These are phyloP conservation scores for Dysphania ambrosioides DNA, from an alignment of 148 eudicot species.

Conservation along the genomic window DNA sequence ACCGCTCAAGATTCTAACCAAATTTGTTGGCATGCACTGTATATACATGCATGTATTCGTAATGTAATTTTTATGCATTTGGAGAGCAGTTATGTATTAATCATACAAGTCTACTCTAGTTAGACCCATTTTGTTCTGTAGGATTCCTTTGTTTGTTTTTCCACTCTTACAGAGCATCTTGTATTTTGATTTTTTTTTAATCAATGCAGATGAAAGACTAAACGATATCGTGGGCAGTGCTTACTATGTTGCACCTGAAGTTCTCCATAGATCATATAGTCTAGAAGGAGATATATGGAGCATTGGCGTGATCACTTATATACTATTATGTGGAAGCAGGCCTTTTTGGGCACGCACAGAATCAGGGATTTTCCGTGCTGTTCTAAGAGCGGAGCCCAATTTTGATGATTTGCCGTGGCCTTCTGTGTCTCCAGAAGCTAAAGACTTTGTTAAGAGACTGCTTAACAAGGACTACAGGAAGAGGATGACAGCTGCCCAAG, in stretches of 20 bases:
- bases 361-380: constrained; percentile 66
- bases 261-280: constrained; percentile 61
- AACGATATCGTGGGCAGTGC: constrained; percentile 76
- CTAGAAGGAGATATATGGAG: constrained; percentile 71
- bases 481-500: constrained; percentile 69
- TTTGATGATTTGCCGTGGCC: constrained; percentile 70
- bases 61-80: no score
- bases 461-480: constrained; percentile 64
- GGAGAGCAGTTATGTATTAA: no score
- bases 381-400: constrained; percentile 61
- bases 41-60: no score
- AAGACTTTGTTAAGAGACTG: constrained; percentile 64
- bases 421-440: constrained; percentile 48
- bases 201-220: constrained; percentile 55
- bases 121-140: no score
- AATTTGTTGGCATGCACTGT: no score
- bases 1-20: no score
- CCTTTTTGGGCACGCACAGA: constrained; percentile 76
- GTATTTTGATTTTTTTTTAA: no score
- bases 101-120: no score
- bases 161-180: neutral
- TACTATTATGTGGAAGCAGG: constrained; percentile 65
- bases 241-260: constrained; percentile 71
- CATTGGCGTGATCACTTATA: constrained; percentile 61
- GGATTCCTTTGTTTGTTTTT: no score